A percentile compares a stretch with the other conserved stretches of the same genome.
Evolutionary conservation across 495 filamentous ascomycete genomes (phyloP).

Genomic region (Pyrenopolyporus hunteri): DNA sequence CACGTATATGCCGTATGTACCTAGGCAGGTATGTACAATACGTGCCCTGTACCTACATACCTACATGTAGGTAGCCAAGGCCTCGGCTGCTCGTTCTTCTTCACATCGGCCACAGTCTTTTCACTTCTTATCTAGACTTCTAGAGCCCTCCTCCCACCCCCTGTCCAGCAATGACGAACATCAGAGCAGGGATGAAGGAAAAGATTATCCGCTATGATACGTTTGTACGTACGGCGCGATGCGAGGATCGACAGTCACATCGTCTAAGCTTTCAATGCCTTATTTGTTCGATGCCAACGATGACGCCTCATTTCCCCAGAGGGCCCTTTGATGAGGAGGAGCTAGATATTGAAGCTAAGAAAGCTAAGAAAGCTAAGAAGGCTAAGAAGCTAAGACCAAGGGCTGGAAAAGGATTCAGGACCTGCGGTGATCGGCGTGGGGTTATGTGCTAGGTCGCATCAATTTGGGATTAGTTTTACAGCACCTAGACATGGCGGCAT

Average conservation of each 20-base stretch:
- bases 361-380: no score
- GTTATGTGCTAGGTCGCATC: constrained; percentile 37
- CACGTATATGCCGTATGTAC: neutral
- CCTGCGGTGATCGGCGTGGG: constrained; percentile 38
- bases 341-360: constrained; percentile 23
- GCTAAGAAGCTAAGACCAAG: no score
- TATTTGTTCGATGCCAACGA: constrained; percentile 32
- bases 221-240: constrained; percentile 33
- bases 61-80: neutral
- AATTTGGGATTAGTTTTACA: constrained; percentile 32
- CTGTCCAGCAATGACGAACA: constrained; percentile 37
- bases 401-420: constrained; percentile 30
- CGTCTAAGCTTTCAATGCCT: constrained; percentile 41
- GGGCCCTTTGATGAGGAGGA: constrained; percentile 22
- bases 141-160: constrained; percentile 6
- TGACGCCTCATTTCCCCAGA: constrained; percentile 40
- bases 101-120: neutral
- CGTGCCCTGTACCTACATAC: constrained; percentile 4
- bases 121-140: constrained; percentile 19
- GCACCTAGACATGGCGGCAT: constrained; percentile 34
- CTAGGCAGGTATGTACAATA: no score
- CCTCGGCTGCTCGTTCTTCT: neutral
- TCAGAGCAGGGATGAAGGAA: constrained; percentile 28
- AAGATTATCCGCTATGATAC: constrained; percentile 40
- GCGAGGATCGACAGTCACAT: constrained; percentile 42